These are phyloP conservation scores for Brassica cretica DNA, from an alignment of 345 rosid species.

Conservation along the genomic window DNA sequence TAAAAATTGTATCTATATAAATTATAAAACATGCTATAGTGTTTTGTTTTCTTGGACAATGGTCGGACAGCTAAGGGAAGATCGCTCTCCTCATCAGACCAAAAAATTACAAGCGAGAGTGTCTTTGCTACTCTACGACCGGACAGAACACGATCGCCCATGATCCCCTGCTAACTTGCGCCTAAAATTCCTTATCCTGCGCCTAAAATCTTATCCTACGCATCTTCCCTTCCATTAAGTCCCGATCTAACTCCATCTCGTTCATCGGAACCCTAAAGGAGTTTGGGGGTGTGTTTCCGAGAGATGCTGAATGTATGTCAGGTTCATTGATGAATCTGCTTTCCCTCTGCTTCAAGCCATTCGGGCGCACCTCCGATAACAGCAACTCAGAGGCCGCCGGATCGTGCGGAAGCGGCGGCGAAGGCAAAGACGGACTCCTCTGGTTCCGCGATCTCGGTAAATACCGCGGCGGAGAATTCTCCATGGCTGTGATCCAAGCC, in stretches of 20 bases:
- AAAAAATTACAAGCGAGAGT: slow-evolving; percentile 32
- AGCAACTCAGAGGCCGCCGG: slow-evolving; percentile 28
- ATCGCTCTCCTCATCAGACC: slow-evolving; percentile 40
- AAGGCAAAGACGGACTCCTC: slow-evolving; percentile 75
- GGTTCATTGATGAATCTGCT: slow-evolving; percentile 87
- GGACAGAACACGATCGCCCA: slow-evolving; percentile 46
- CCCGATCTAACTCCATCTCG: slow-evolving; percentile 18
- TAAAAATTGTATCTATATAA: background rate
- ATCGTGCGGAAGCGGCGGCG: slow-evolving; percentile 40
- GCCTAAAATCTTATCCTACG: slow-evolving; percentile 34
- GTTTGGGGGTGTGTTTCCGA: slow-evolving; percentile 44
- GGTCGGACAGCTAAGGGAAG: slow-evolving; percentile 39
- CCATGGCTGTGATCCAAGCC: slow-evolving; percentile 92
- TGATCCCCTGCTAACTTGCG: slow-evolving; percentile 29
- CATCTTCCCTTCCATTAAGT: slow-evolving; percentile 39
- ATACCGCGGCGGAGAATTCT: slow-evolving; percentile 72
- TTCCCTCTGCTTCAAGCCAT: slow-evolving; percentile 76
- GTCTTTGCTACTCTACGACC: slow-evolving; percentile 71
- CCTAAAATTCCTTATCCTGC: slow-evolving; percentile 19
- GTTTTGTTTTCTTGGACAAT: background rate
- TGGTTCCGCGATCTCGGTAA: slow-evolving; percentile 76
- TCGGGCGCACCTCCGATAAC: slow-evolving; percentile 45
- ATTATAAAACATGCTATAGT: background rate
- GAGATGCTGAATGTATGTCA: slow-evolving; percentile 82
- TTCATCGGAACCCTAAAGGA: background rate